phyloP scores from a whole-genome alignment of 176 grass and related monocot species.

The Sorghum bicolor region Sorghum_bicolor_NCBIv3 NC_012871.2:77476001-77476500 shows the following conservation, averaged over 20 bases:
- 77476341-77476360: constrained; percentile 12
- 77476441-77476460: not conserved
- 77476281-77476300: not conserved
- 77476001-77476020: not conserved
- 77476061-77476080: not conserved
- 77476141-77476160: too few species aligned
- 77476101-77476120: not conserved
- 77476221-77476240: too few species aligned
- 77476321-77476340: not conserved
- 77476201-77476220: too few species aligned
- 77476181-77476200: not conserved
- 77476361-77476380: not conserved
- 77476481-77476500: too few species aligned
- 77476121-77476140: too few species aligned
- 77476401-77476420: constrained; percentile 71
- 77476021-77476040: not conserved
- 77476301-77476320: not conserved
- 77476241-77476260: not conserved
- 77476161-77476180: not conserved
- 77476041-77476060: not conserved
- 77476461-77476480: not conserved
- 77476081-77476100: not conserved
- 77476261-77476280: not conserved
- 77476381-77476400: constrained; percentile 28
- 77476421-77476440: constrained; percentile 66